phyloP scores from a whole-genome alignment of 108 stramenopile genomes.

The Cylindrotheca fusiformis region DNA sequence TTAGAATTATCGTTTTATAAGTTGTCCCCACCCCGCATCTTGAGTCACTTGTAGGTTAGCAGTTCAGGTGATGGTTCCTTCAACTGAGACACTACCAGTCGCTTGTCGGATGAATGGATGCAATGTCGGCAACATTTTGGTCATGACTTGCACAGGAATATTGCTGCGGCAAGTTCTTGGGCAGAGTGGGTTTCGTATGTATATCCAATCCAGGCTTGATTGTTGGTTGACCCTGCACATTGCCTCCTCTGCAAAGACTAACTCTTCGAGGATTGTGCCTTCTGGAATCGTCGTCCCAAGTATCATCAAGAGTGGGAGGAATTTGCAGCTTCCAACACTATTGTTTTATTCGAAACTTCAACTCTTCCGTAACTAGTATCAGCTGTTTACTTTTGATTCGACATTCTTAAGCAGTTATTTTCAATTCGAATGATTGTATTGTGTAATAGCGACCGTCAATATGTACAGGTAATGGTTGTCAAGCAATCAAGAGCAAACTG shows the following conservation, averaged over 20 bases:
- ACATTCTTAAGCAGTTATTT: neutral
- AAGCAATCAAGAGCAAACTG: too few species aligned
- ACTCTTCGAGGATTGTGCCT: conserved; percentile 75
- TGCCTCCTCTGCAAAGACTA: conserved; percentile 81
- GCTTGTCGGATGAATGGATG: conserved; percentile 75
- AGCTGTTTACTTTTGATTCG: conserved; percentile 38
- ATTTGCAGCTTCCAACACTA: conserved; percentile 76
- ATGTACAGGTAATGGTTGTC: too few species aligned
- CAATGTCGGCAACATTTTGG: conserved; percentile 67
- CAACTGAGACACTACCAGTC: conserved; percentile 63
- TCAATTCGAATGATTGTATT: neutral
- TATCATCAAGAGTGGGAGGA: conserved; percentile 63
- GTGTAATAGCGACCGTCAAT: too few species aligned
- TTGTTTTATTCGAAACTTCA: conserved; percentile 18
- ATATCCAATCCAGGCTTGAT: conserved; percentile 46
- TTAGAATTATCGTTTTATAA: conserved; percentile 68
- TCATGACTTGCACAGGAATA: conserved; percentile 87
- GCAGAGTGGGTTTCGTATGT: conserved; percentile 22
- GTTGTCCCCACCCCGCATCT: conserved; percentile 52
- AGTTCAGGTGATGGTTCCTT: conserved; percentile 70
- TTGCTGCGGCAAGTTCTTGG: conserved; percentile 55
- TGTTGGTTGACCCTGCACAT: conserved; percentile 10
- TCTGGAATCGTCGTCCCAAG: conserved; percentile 75
- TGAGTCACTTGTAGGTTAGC: conserved; percentile 72
- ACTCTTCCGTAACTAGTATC: conserved; percentile 46